Percentiles rank a stretch among this genome's conserved stretches.
phyloP scores from a whole-genome alignment of 768 basidiomycete genomes.

The Mycena kentingensis region DNA sequence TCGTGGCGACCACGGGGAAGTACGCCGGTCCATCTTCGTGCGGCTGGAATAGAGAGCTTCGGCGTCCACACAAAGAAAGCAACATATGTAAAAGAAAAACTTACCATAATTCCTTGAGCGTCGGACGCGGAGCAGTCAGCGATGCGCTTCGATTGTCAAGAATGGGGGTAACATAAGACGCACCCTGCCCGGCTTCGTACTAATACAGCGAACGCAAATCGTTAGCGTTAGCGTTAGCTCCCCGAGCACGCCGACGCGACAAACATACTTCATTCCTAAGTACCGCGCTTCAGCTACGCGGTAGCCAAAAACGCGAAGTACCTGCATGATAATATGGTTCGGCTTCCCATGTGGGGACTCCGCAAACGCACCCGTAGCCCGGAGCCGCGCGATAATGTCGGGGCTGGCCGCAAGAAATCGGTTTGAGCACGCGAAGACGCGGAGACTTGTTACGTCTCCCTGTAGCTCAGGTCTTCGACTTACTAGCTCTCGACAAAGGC shows the following conservation, averaged over 20 bases:
- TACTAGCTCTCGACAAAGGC: slow-evolving; percentile 70
- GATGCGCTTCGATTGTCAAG: too few relatives aligned
- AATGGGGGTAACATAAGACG: neutral
- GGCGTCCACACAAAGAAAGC: slow-evolving; percentile 11
- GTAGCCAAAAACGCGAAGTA: slow-evolving; percentile 5
- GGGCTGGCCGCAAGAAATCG: slow-evolving; percentile 53
- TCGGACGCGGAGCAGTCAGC: too few relatives aligned
- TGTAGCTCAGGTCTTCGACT: slow-evolving; percentile 28
- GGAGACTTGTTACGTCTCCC: neutral
- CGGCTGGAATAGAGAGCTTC: slow-evolving; percentile 50
- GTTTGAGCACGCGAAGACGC: neutral
- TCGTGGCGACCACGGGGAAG: slow-evolving; percentile 84
- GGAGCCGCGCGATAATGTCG: slow-evolving; percentile 71
- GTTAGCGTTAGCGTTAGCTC: slow-evolving; percentile 3
- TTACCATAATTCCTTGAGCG: slow-evolving; percentile 78
- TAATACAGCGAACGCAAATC: slow-evolving; percentile 31
- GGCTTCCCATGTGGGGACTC: slow-evolving; percentile 65
- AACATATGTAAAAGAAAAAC: slow-evolving; percentile 21
- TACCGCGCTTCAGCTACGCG: slow-evolving; percentile 6
- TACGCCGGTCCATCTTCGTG: slow-evolving; percentile 94
- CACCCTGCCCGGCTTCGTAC: slow-evolving; percentile 78
- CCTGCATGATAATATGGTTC: slow-evolving; percentile 88
- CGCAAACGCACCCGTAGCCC: slow-evolving; percentile 62
- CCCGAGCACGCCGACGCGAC: slow-evolving; percentile 4
- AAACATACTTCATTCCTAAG: slow-evolving; percentile 19